Evolutionary conservation across 2,329 filamentous ascomycete genomes (phyloP).

Genomic region (Pseudopyricularia cyperi): DNA sequence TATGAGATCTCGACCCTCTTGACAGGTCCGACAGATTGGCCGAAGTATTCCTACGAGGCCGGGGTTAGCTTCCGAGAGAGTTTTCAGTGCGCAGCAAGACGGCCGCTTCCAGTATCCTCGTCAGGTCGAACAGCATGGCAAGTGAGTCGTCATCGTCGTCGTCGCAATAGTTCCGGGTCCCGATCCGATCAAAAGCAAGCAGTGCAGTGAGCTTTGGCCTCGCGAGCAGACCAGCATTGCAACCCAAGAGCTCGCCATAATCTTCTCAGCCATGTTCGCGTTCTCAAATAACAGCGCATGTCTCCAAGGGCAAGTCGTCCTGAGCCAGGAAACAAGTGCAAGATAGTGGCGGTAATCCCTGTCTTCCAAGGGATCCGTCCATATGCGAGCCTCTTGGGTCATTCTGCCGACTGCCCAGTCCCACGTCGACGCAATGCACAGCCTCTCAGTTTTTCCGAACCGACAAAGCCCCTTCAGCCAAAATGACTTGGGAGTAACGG

Average conservation of each 20-base stretch:
- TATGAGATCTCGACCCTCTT: slow-evolving; percentile 88
- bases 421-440: neutral
- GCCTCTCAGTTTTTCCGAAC: neutral
- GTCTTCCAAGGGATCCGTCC: neutral
- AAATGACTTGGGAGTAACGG: neutral
- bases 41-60: slow-evolving; percentile 73
- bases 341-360: neutral
- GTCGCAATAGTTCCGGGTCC: neutral
- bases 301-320: neutral
- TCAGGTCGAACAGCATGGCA: neutral
- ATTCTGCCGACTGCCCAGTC: neutral
- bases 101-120: neutral
- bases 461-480: neutral
- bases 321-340: neutral
- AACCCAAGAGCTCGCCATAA: neutral
- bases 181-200: neutral
- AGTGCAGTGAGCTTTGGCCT: slow-evolving; percentile 2
- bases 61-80: slow-evolving; percentile 3
- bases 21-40: slow-evolving; percentile 73
- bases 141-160: neutral
- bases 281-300: neutral
- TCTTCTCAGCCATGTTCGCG: neutral
- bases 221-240: neutral
- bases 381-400: neutral
- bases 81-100: neutral